Percentiles rank a stretch among this genome's conserved stretches.
Evolutionary conservation across 2,329 filamentous ascomycete species (phyloP).

Genomic region (Fusarium mexicanum): DNA sequence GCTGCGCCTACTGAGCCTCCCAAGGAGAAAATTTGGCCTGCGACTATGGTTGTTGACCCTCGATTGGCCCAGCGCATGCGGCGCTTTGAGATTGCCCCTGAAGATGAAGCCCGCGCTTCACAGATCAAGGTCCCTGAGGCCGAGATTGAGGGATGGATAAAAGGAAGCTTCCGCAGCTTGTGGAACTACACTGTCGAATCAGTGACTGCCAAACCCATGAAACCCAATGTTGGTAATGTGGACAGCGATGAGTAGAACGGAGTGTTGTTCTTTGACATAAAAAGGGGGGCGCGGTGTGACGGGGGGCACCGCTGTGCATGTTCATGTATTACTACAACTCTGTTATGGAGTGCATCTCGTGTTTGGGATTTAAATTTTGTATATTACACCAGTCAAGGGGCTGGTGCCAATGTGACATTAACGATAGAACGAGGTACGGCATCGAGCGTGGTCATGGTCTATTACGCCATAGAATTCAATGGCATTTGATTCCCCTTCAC

Average conservation of each 20-base stretch:
- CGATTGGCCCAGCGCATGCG: slow-evolving; percentile 84
- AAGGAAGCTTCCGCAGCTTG: slow-evolving; percentile 64
- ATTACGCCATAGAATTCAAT: slow-evolving; percentile 28
- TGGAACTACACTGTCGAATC: slow-evolving; percentile 61
- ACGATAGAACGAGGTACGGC: slow-evolving; percentile 32
- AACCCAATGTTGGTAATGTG: slow-evolving; percentile 53
- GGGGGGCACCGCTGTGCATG: slow-evolving; percentile 7
- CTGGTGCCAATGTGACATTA: slow-evolving; percentile 16
- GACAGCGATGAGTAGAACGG: slow-evolving; percentile 47
- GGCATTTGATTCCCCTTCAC: slow-evolving; percentile 33
- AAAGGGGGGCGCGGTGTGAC: background rate
- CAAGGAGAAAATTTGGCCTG: slow-evolving; percentile 78
- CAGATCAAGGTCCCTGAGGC: slow-evolving; percentile 71
- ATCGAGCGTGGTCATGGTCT: slow-evolving; percentile 15
- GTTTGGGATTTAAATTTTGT: slow-evolving; percentile 29
- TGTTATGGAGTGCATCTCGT: slow-evolving; percentile 6
- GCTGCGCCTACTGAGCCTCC: slow-evolving; percentile 51
- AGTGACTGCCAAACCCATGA: slow-evolving; percentile 53
- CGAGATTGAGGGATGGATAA: slow-evolving; percentile 76
- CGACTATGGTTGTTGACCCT: slow-evolving; percentile 78
- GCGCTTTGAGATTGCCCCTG: slow-evolving; percentile 74
- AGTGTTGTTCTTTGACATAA: background rate
- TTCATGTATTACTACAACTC: slow-evolving; percentile 36
- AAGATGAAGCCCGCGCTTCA: slow-evolving; percentile 74
- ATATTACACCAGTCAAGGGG: slow-evolving; percentile 34